Conservation (phyloP, 345 rosid species). For the Gossypium bickii region DNA sequence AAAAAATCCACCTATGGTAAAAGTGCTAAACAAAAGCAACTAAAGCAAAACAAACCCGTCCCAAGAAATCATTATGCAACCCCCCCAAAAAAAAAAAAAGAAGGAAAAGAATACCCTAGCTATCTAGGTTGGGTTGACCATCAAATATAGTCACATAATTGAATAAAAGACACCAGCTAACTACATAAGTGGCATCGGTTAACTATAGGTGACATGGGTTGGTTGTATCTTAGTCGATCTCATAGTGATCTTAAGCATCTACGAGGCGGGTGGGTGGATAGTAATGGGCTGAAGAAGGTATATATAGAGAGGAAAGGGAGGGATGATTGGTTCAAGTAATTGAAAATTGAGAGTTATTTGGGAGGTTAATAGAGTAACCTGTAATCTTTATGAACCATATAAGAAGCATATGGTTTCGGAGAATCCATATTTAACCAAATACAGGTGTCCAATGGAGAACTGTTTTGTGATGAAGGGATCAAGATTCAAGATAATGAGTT, state of each 20-base stretch:
- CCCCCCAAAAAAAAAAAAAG: background rate
- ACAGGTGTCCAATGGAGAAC: slow-evolving; percentile 28
- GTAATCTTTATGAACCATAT: background rate
- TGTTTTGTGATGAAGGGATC: background rate
- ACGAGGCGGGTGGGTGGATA: background rate
- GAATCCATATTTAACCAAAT: background rate
- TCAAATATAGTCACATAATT: background rate
- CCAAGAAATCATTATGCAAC: slow-evolving; percentile 16
- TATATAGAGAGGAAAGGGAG: slow-evolving; percentile 8
- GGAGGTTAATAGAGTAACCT: slow-evolving; percentile 1
- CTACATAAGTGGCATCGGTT: no score
- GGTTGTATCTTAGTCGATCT: no score
- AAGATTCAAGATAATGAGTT: background rate
- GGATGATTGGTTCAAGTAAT: slow-evolving; percentile 5
- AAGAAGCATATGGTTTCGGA: background rate
- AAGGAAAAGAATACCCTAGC: background rate
- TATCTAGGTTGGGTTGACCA: background rate
- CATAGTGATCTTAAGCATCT: no score
- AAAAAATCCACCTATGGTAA: background rate
- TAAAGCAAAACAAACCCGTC: slow-evolving; percentile 20
- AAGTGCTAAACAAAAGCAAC: background rate
- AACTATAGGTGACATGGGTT: no score
- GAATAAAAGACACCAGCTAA: background rate
- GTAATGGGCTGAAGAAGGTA: slow-evolving; percentile 1
- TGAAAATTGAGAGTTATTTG: background rate